Evolutionary conservation across 176 grass and related monocot genomes (phyloP).

Genomic region (Cymbopogon citratus): DNA sequence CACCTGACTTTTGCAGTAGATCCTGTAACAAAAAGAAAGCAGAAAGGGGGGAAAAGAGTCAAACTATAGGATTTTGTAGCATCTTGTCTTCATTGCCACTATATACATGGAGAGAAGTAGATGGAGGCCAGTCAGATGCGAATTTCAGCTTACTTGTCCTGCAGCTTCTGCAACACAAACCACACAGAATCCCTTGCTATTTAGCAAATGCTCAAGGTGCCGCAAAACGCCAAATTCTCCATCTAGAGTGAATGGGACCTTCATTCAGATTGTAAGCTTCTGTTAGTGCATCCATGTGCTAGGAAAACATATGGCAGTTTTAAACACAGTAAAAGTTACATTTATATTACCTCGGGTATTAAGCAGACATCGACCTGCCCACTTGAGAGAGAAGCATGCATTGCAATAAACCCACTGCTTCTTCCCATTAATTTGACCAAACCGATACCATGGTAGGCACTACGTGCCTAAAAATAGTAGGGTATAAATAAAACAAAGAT

Average conservation of each 20-base stretch:
- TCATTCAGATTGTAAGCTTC: slow-evolving; percentile 26
- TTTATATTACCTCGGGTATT: slow-evolving; percentile 76
- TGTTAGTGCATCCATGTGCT: slow-evolving; percentile 6
- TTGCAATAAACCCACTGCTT: slow-evolving; percentile 89
- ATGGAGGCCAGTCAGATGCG: background rate
- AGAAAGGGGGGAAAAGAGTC: background rate
- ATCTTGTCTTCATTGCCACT: background rate
- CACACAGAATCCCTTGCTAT: slow-evolving; percentile 82
- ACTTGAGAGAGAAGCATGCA: slow-evolving; percentile 97
- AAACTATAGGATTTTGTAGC: background rate
- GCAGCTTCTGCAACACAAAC: slow-evolving; percentile 93
- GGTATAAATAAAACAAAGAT: background rate
- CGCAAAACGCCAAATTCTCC: slow-evolving; percentile 68
- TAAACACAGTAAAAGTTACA: slow-evolving; percentile 6
- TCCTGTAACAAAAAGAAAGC: slow-evolving; percentile 46
- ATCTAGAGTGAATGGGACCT: slow-evolving; percentile 78
- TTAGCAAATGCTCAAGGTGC: slow-evolving; percentile 71
- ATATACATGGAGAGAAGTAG: background rate
- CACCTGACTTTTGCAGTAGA: slow-evolving; percentile 75
- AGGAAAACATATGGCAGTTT: background rate
- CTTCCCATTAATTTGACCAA: slow-evolving; percentile 97
- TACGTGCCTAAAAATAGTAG: slow-evolving; percentile 57
- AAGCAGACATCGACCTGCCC: slow-evolving; percentile 91
- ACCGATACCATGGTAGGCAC: slow-evolving; percentile 95
- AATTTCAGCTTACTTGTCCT: slow-evolving; percentile 63